Evolutionary conservation across 1,284 basidiomycete species (phyloP).

Genomic region (Pulveroboletus sp.): DNA sequence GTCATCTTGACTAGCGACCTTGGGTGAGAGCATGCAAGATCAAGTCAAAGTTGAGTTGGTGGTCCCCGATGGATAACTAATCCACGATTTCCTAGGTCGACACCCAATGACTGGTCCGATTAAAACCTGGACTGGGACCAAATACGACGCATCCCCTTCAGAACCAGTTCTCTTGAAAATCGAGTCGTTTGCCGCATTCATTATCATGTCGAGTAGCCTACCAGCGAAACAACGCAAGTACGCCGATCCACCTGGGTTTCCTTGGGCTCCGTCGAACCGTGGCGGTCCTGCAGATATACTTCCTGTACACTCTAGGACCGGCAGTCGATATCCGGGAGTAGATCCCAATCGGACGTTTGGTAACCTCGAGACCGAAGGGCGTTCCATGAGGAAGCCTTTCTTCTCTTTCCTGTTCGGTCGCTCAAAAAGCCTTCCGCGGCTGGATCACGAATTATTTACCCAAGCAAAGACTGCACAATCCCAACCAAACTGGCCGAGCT

Average conservation of each 20-base stretch:
- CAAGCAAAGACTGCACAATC: slow-evolving; percentile 31
- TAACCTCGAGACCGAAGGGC: slow-evolving; percentile 1
- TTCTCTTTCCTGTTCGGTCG: slow-evolving; percentile 21
- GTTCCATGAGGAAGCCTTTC: slow-evolving; percentile 7
- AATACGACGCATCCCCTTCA: not conserved
- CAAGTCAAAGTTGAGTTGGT: not conserved
- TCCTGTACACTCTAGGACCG: not conserved
- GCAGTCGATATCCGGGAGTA: not conserved
- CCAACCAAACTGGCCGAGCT: slow-evolving; percentile 28
- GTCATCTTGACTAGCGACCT: slow-evolving; percentile 2
- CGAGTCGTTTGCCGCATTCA: not conserved
- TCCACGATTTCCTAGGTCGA: slow-evolving; percentile 5
- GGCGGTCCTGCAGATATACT: not conserved
- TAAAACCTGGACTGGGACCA: slow-evolving; percentile 13
- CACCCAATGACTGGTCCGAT: slow-evolving; percentile 12
- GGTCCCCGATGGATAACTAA: not conserved
- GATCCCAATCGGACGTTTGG: not conserved
- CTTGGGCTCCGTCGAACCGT: not conserved
- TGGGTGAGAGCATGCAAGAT: slow-evolving; percentile 1
- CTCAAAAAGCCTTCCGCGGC: slow-evolving; percentile 11
- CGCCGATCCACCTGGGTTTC: not conserved
- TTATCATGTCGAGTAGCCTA: slow-evolving; percentile 12
- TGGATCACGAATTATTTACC: slow-evolving; percentile 32
- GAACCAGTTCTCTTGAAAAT: not conserved
- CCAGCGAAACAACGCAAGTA: slow-evolving; percentile 12